Conservation (phyloP, 768 basidiomycete genomes). For the Suillus tomentosus region DNA sequence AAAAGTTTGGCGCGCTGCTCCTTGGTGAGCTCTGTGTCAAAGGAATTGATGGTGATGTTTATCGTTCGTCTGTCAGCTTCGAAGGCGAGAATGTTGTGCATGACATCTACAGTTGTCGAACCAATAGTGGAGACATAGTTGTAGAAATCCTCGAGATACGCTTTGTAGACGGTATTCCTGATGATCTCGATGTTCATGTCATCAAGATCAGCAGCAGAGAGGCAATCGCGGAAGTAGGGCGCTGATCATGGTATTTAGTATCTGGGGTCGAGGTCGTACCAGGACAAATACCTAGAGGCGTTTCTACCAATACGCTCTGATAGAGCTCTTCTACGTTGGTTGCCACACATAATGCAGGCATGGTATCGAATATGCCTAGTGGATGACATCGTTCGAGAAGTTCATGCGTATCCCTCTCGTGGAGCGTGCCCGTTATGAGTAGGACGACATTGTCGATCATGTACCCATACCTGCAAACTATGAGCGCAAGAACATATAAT, state of each 20-base stretch:
- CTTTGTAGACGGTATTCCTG: slow-evolving; percentile 98
- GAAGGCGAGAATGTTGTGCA: slow-evolving; percentile 90
- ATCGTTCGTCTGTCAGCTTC: slow-evolving; percentile 97
- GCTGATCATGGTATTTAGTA: slow-evolving; percentile 43
- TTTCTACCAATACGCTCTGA: slow-evolving; percentile 95
- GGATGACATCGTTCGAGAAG: slow-evolving; percentile 96
- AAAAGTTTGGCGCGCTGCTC: slow-evolving; percentile 94
- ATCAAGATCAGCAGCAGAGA: slow-evolving; percentile 94
- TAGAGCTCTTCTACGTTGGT: slow-evolving; percentile 99
- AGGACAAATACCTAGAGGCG: slow-evolving; percentile 80
- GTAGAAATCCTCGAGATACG: slow-evolving; percentile 98
- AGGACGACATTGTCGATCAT: slow-evolving; percentile 99
- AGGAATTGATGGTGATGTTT: slow-evolving; percentile 99
- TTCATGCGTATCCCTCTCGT: slow-evolving; percentile 97
- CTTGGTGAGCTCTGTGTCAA: slow-evolving; percentile 92
- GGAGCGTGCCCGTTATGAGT: slow-evolving; percentile 94
- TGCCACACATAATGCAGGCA: slow-evolving; percentile 98
- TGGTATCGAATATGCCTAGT: slow-evolving; percentile 94
- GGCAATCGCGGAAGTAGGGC: slow-evolving; percentile 95
- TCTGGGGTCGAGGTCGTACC: slow-evolving; percentile 4
- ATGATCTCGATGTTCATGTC: slow-evolving; percentile 99
- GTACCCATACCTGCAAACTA: slow-evolving; percentile 78
- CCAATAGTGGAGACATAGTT: slow-evolving; percentile 78
- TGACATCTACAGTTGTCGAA: slow-evolving; percentile 85
- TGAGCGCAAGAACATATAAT: slow-evolving; percentile 5